Evolutionary conservation across 345 rosid genomes (phyloP).

Genomic region (Bruguiera sexangula): DNA sequence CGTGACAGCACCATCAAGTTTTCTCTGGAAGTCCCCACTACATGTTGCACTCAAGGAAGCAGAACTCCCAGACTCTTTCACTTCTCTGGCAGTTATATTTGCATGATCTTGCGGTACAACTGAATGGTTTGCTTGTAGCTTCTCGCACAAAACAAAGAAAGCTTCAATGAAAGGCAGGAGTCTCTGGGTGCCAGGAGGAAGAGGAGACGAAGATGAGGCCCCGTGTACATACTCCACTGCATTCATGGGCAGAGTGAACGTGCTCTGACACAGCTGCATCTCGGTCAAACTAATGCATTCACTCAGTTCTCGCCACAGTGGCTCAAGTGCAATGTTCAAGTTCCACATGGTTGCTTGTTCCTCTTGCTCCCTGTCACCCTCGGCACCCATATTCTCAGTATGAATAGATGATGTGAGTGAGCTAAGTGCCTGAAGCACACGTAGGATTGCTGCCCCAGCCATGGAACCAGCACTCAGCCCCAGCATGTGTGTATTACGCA

Average conservation of each 20-base stretch:
- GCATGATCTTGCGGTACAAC: conserved; percentile 63
- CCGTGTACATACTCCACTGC: conserved; percentile 63
- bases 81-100: conserved; percentile 71
- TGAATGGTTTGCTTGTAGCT: conserved; percentile 59
- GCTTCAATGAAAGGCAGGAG: conserved; percentile 94
- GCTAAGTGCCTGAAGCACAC: conserved; percentile 83
- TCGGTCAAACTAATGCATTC: conserved; percentile 84
- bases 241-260: conserved; percentile 42
- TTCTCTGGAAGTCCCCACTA: conserved; percentile 59
- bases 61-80: conserved; percentile 70
- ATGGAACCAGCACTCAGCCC: conserved; percentile 84
- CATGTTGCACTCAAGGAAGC: conserved; percentile 33
- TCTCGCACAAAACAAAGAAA: conserved; percentile 91
- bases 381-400: conserved; percentile 35
- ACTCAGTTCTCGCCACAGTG: conserved; percentile 90
- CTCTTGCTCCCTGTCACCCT: conserved; percentile 52
- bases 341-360: conserved; percentile 72
- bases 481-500: conserved; percentile 72
- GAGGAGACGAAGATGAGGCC: conserved; percentile 56
- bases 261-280: conserved; percentile 69
- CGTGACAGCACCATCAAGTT: conserved; percentile 67
- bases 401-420: conserved; percentile 48
- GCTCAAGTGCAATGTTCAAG: conserved; percentile 70
- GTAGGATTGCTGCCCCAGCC: conserved; percentile 91
- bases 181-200: conserved; percentile 93